Conservation (phyloP, 1,284 basidiomycete species). For the Irpex lacteus region DNA sequence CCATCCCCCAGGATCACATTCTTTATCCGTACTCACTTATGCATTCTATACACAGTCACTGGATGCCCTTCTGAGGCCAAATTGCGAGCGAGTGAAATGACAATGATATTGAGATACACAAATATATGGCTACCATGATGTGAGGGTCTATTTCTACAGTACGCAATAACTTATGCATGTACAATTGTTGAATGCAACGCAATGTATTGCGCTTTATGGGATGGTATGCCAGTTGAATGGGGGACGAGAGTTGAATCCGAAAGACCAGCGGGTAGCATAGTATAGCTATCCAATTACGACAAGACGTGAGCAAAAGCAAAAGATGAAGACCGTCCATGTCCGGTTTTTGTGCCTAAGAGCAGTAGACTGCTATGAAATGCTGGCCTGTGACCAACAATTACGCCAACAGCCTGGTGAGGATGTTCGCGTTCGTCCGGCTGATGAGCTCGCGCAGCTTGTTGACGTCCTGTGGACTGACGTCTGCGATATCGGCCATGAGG, state of each 20-base stretch:
- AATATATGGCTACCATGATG: not conserved
- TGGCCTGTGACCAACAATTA: slow-evolving; percentile 29
- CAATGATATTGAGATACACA: not conserved
- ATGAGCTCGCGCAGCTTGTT: slow-evolving; percentile 84
- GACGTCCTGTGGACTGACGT: slow-evolving; percentile 84
- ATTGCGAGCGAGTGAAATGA: not conserved
- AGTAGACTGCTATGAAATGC: slow-evolving; percentile 1
- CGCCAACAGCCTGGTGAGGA: slow-evolving; percentile 82
- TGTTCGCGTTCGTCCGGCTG: slow-evolving; percentile 79
- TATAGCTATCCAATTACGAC: slow-evolving; percentile 13
- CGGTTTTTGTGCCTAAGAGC: slow-evolving; percentile 17
- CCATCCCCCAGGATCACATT: not conserved
- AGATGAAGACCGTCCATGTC: slow-evolving; percentile 31
- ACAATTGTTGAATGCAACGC: slow-evolving; percentile 14
- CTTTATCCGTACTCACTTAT: not conserved
- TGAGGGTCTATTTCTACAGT: slow-evolving; percentile 8
- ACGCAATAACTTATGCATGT: slow-evolving; percentile 3
- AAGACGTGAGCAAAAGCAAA: slow-evolving; percentile 13
- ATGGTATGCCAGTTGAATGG: slow-evolving; percentile 31
- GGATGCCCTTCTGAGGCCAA: no score
- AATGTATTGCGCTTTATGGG: slow-evolving; percentile 8
- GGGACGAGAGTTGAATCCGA: slow-evolving; percentile 31
- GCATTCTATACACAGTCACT: not conserved
- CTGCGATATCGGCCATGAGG: slow-evolving; percentile 93
- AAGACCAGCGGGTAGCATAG: slow-evolving; percentile 16